Percentiles rank a stretch among this genome's conserved stretches.
phyloP scores from a whole-genome alignment of 2,329 filamentous ascomycete genomes.

The Hirsutella rhossiliensis region DNA sequence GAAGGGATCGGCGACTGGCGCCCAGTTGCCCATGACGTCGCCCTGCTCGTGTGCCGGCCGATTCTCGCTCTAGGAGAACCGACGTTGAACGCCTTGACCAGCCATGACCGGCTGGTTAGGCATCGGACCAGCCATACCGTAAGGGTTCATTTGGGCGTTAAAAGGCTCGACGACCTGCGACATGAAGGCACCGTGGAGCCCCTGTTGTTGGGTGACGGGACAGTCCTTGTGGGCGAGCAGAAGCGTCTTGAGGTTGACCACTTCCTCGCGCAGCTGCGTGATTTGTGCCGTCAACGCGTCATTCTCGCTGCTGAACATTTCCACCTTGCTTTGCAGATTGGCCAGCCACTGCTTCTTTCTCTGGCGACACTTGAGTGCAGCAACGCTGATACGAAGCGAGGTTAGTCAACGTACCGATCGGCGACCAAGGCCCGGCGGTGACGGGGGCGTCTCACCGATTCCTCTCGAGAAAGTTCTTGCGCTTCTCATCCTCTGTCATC shows the following conservation, averaged over 20 bases:
- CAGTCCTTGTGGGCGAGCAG: conserved; percentile 94
- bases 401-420: conserved; percentile 8
- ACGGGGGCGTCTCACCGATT: conserved; percentile 57
- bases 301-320: conserved; percentile 85
- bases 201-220: conserved; percentile 77
- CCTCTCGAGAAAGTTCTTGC: conserved; percentile 92
- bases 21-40: background rate
- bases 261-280: conserved; percentile 75
- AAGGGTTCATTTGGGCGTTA: conserved; percentile 45
- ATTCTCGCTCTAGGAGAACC: conserved; percentile 37
- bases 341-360: conserved; percentile 98
- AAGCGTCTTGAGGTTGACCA: conserved; percentile 87
- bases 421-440: no score
- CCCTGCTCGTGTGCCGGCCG: background rate
- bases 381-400: conserved; percentile 49
- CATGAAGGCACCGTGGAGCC: conserved; percentile 45
- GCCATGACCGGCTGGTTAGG: conserved; percentile 42
- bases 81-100: conserved; percentile 41
- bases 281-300: conserved; percentile 78
- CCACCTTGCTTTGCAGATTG: conserved; percentile 88
- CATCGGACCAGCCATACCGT: conserved; percentile 43
- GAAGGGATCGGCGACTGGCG: no score
- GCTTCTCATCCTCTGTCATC: conserved; percentile 98
- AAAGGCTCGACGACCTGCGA: conserved; percentile 43
- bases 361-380: conserved; percentile 91